phyloP scores from a whole-genome alignment of 1,284 basidiomycete genomes.

The Leccinum pachyderme region DNA sequence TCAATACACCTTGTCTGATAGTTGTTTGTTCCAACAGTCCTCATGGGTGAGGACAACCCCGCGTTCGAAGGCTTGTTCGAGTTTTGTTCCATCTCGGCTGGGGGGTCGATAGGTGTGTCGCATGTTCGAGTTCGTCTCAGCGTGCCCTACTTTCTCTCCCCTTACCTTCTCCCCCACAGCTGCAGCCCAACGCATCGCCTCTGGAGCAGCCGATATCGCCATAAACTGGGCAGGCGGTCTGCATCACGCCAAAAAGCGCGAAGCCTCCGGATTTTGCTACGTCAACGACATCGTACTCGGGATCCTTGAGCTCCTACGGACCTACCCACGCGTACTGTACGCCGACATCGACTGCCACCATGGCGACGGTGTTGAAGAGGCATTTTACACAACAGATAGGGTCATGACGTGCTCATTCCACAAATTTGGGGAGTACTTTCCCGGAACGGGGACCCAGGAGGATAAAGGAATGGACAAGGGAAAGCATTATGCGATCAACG shows the following conservation, averaged over 20 bases:
- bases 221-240: slow-evolving; percentile 99
- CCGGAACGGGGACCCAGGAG: slow-evolving; percentile 86
- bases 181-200: slow-evolving; percentile 80
- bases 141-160: background rate
- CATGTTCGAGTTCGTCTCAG: background rate
- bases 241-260: slow-evolving; percentile 97
- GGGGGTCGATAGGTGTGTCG: slow-evolving; percentile 79
- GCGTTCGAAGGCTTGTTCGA: slow-evolving; percentile 97
- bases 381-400: slow-evolving; percentile 95
- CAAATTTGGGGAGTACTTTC: slow-evolving; percentile 97
- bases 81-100: slow-evolving; percentile 95
- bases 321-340: slow-evolving; percentile 87
- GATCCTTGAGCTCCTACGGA: slow-evolving; percentile 84
- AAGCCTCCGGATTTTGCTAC: slow-evolving; percentile 97
- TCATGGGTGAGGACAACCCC: slow-evolving; percentile 94
- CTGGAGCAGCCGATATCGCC: slow-evolving; percentile 85
- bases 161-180: slow-evolving; percentile 39
- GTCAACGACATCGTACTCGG: slow-evolving; percentile 95
- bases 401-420: slow-evolving; percentile 98
- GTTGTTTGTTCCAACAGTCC: slow-evolving; percentile 47
- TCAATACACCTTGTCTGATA: slow-evolving; percentile 6
- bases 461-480: slow-evolving; percentile 87
- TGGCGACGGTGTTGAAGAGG: slow-evolving; percentile 98
- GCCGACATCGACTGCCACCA: slow-evolving; percentile 99
- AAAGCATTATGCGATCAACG: slow-evolving; percentile 89